Evolutionary conservation across 1,139 yeast genomes (phyloP), one percentile per base, ranked within the genome.

Genomic region (Geotrichum aggregatum): DNA sequence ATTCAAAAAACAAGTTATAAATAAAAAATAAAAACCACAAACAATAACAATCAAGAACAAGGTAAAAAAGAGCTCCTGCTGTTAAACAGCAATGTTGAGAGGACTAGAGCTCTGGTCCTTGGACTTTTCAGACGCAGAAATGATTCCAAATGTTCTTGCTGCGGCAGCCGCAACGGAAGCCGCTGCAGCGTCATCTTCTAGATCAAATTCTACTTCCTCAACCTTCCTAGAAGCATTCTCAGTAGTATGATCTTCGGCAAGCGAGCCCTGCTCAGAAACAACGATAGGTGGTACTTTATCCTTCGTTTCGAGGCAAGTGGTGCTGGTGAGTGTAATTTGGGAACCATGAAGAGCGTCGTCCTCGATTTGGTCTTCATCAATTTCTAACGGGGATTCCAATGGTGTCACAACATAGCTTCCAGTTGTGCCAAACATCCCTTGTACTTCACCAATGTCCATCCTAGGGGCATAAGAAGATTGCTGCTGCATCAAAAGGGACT

Each of bases 141-240:
- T 39, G 19, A 43, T 43, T 3, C 47, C 47, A 43, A 43, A 43
- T 22, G 47, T 43, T 43, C 47, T 18, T 5, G 47, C 47, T 3
- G 47, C 47, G 18, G 47, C 47, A 5, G 47, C 47, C 3, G 47
- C 47, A 7, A 43, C 47, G 24, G 38, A 38, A 13, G 47, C 47
- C 11, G 47, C 47, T 2, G 47, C 39, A 3, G 6, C 47, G 14
- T 31, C 47, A 14, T 41, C 35, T n/a, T 22, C 22, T 5, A 24
- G 28, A 22, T 14, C 33, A 40, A 40, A 40, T 3, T n/a, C 19
- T 8, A 30, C 14, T 6, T 40, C 31, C 33, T 40, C 44, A 24
- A 10, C 33, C 18, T 40, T 40, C 13, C 16, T 21, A 3, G 14
- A 30, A 7, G 44, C 24, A 3, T 26, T n/a, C 11, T 22, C 26